Base-by-base conservation (phyloP, 306 rosid genomes). In the Neltuma alba region DNA sequence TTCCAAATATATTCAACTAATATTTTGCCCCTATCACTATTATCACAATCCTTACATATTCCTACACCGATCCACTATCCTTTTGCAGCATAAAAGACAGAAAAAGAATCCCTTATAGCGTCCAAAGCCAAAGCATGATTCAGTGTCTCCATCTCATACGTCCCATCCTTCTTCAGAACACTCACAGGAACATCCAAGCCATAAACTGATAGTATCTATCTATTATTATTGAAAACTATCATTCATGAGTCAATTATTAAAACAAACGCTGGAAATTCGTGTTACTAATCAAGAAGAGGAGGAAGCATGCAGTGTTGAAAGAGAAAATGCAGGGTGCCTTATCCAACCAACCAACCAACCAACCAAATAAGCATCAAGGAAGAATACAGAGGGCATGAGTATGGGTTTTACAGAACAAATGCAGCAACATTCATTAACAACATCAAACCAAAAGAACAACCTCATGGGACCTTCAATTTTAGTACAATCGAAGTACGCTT, bases 401-500 rank as follows among this genome's bases (percentile, higher is more conserved):
- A 14, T 6, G 41, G 41, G 86, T 83, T 82, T 84, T 85, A 88
- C 86, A 88, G 84, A 85, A 80, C 75, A 80, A 85, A 85, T 72
- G 81, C 83, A 73, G 76, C 83, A 75, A 82, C 86, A 72, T 78
- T 62, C 86, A 72, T 72, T 67, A 77, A 87, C 77, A 78, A 66
- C 85, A 78, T 74, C 77, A 82, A 83, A 77, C 83, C 84, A 77
- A 83, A 81, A 70, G 58, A 73, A 74, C 93, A 88, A 66, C 79
- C 79, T 78, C 31, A 85, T 27, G 65, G 34, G 64, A 80, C 83
- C 84, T 88, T 79, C 81, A 76, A 48, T 62, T 69, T 91, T 87
- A 96, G 83, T 96, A 96, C 90, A 96, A 76, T 74, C 98, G 86
- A 76, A 96, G 92, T 25, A 96, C 98, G 48, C 99, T 96, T 93